Conservation (phyloP, 257 asterid species). For the Solanum corneliomulleri region DNA sequence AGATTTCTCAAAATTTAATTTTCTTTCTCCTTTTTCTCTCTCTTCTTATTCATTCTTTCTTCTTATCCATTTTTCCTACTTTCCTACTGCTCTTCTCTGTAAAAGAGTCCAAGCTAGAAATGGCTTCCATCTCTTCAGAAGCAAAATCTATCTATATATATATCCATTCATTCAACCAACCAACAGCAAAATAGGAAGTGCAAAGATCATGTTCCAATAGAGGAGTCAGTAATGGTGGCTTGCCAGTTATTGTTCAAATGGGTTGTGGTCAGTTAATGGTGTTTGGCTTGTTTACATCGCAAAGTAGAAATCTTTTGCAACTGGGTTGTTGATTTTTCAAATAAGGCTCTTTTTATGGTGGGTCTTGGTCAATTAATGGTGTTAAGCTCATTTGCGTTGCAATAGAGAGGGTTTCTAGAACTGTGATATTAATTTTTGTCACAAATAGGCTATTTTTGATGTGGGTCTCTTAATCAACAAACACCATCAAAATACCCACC, state of each 20-base stretch:
- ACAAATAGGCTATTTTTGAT: background rate
- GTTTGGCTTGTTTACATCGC: background rate
- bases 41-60: background rate
- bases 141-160: background rate
- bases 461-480: background rate
- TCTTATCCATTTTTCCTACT: background rate
- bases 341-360: background rate
- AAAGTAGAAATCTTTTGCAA: background rate
- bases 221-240: background rate
- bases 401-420: background rate
- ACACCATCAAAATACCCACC: background rate
- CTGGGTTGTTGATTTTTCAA: background rate
- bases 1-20: background rate
- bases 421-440: background rate
- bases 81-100: background rate
- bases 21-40: background rate
- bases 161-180: background rate
- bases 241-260: background rate
- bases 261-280: background rate
- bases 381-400: background rate
- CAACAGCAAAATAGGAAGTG: background rate
- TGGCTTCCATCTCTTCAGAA: background rate
- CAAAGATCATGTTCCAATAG: background rate
- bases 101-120: background rate
- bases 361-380: background rate